A percentile compares a stretch with the other conserved stretches of the same genome.
Conservation (phyloP, 176 grass and related monocot species). For the Oryza officinalis region DNA sequence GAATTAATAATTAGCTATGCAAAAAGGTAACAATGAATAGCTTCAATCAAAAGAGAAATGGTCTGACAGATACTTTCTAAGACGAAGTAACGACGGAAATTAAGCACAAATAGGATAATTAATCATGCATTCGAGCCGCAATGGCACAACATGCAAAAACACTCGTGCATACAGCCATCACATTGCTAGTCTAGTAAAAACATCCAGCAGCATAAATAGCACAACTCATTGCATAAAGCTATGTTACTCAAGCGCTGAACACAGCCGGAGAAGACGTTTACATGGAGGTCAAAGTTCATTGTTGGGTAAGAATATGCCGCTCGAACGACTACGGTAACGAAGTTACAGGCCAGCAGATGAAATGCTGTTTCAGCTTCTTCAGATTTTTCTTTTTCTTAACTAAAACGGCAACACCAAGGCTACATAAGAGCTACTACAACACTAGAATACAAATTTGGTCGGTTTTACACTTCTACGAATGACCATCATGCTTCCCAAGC, state of each 20-base stretch:
- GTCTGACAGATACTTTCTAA: no score
- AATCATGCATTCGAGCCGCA: not conserved
- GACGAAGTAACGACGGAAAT: no score
- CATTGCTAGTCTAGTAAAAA: no score
- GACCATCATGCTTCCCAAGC: conserved; percentile 39
- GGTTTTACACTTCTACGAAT: conserved; percentile 26
- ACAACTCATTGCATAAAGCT: not conserved
- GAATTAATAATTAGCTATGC: not conserved
- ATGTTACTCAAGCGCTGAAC: no score
- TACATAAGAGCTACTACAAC: not conserved
- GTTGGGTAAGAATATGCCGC: not conserved
- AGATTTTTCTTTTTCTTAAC: not conserved
- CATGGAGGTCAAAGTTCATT: not conserved
- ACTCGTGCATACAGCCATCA: no score
- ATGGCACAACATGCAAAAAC: not conserved
- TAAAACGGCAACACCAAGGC: not conserved
- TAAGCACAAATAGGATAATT: no score
- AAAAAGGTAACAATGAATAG: not conserved
- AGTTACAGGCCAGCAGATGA: conserved; percentile 12
- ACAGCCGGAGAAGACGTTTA: not conserved
- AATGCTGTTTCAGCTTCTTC: conserved; percentile 18
- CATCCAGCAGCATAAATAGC: not conserved
- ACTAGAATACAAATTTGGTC: not conserved
- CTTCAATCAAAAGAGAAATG: not conserved
- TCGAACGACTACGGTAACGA: not conserved